phyloP scores from a whole-genome alignment of 306 rosid genomes.

The Cucumis cinereus region DNA sequence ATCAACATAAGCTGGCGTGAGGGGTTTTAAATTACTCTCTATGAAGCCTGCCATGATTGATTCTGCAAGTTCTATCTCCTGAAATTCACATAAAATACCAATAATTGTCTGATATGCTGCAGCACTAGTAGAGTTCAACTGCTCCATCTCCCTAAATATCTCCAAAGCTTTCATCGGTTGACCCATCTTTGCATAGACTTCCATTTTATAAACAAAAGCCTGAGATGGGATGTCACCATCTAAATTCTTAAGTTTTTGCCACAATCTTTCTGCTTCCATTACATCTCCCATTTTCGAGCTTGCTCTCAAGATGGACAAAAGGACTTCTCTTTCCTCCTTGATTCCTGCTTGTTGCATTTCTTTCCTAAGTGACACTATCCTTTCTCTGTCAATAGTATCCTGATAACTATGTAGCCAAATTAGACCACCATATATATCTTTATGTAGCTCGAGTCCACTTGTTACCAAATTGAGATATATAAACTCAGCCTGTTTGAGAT shows the following conservation, averaged over 20 bases:
- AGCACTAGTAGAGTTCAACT: slow-evolving; percentile 27
- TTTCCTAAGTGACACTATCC: slow-evolving; percentile 45
- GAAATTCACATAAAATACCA: slow-evolving; percentile 61
- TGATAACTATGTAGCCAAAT: slow-evolving; percentile 96
- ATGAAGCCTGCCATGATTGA: slow-evolving; percentile 57
- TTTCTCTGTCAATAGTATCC: slow-evolving; percentile 58
- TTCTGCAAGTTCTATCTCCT: slow-evolving; percentile 58
- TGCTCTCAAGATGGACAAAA: slow-evolving; percentile 66
- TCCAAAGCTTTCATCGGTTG: slow-evolving; percentile 51
- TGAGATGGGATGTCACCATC: slow-evolving; percentile 39
- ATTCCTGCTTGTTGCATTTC: slow-evolving; percentile 62
- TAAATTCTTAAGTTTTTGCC: slow-evolving; percentile 45
- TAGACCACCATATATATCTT: slow-evolving; percentile 71
- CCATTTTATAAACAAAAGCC: slow-evolving; percentile 79
- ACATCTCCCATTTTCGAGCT: slow-evolving; percentile 57
- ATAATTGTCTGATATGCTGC: slow-evolving; percentile 64
- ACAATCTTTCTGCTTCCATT: slow-evolving; percentile 53
- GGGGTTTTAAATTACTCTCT: slow-evolving; percentile 55
- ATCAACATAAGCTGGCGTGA: slow-evolving; percentile 47
- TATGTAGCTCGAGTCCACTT: slow-evolving; percentile 55
- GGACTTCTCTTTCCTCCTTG: slow-evolving; percentile 56
- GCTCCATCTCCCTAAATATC: slow-evolving; percentile 64
- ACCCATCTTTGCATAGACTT: slow-evolving; percentile 59
- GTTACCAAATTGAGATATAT: slow-evolving; percentile 68
- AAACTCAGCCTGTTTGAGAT: slow-evolving; percentile 88